Conservation (phyloP, 2,329 filamentous ascomycete species). For the Elsinoe ampelina region DNA sequence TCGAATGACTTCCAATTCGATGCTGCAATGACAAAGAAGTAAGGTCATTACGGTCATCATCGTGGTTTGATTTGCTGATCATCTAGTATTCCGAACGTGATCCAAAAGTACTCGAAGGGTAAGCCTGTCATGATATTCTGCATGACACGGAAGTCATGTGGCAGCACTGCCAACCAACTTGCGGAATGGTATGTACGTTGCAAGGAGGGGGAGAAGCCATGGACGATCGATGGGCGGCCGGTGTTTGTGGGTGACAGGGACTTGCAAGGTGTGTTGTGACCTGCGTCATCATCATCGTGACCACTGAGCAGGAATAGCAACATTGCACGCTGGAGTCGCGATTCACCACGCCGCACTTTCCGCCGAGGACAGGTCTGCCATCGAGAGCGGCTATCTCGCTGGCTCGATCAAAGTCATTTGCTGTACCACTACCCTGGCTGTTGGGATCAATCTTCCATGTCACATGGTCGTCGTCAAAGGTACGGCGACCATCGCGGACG, state of each 20-base stretch:
- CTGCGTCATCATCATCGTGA: conserved; percentile 15
- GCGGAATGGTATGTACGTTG: conserved; percentile 55
- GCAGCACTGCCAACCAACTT: conserved; percentile 57
- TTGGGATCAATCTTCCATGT: conserved; percentile 76
- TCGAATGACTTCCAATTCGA: conserved; percentile 71
- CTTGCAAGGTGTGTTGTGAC: conserved; percentile 43
- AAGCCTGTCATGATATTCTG: conserved; percentile 83
- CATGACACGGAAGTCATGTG: conserved; percentile 62
- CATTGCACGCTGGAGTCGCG: conserved; percentile 53
- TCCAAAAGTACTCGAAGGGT: conserved; percentile 54
- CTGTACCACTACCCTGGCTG: conserved; percentile 75
- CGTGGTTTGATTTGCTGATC: neutral
- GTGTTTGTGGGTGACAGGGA: conserved; percentile 50
- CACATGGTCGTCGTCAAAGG: conserved; percentile 78
- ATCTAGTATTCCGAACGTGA: conserved; percentile 53
- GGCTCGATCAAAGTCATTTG: conserved; percentile 74
- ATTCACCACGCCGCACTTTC: conserved; percentile 76
- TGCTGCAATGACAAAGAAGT: conserved; percentile 54
- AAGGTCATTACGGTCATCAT: conserved; percentile 18
- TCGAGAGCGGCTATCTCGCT: conserved; percentile 60
- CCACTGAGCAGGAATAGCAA: conserved; percentile 27
- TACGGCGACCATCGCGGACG: conserved; percentile 53
- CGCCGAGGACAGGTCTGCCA: conserved; percentile 49
- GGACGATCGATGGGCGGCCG: conserved; percentile 48
- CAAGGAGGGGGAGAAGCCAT: conserved; percentile 46